Evolutionary conservation across 1,284 basidiomycete genomes (phyloP), one percentile per base, ranked within the genome.

Genomic region (Irpex lacteus): DNA sequence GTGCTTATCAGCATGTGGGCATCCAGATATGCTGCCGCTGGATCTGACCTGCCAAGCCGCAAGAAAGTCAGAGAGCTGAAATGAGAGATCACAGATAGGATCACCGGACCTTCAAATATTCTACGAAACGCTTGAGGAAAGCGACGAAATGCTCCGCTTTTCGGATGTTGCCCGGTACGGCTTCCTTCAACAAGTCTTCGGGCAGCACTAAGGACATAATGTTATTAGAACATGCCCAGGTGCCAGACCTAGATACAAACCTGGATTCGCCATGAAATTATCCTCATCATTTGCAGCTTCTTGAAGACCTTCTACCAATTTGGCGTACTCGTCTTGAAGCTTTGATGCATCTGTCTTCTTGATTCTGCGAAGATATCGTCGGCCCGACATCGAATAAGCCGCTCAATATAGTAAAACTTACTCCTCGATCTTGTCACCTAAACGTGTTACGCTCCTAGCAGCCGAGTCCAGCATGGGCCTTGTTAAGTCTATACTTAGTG

Each of bases 71-170:
- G 21, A 44, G 15, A 44, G 40, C 9, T 19, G n/a, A 21, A 13
- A 59, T 40, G 26, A 53, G 36, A 53, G 37, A 47, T 60, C 49
- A 59, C 56, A 63, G 40, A 38, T n/a, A 38, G 5, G 59, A 59
- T 49, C 18, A 54, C 66, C 78, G 36, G 60, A 94, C 95, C 85
- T 99, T 99, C 66, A 99, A 85, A 75, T 99, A 99, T 78, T 99
- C 98, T 53, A 99, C 95, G 73, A 99, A 98, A 53, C 98, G 90
- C 76, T 97, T 98, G 66, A 99, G 78, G 81, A 99, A 99, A 1
- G 98, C 97, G 18, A 98, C 94, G 74, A 99, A 99, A 78, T 99
- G 98, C 74, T 99, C 98, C 0, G 98, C 98, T 74, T 98, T 96
- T 58, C 98, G 87, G 67, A 99, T 99, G 73, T 99, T 99, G 19